Base-by-base conservation (phyloP, 495 filamentous ascomycete genomes). In the Podospora pseudoanserina region DNA sequence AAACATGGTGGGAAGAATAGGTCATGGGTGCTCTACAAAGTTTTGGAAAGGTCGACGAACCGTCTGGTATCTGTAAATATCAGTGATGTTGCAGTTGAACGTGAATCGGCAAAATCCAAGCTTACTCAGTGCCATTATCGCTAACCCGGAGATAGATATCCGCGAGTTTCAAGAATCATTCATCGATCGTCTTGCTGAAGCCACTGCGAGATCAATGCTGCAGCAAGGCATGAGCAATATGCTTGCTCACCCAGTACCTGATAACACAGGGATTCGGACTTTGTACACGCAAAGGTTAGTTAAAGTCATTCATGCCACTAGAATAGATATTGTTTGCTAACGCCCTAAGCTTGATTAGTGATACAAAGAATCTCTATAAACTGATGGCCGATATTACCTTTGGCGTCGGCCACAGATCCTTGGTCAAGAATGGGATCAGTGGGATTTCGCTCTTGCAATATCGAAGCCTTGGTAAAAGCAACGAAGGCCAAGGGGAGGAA, bases 21-120 rank as follows among this genome's bases (percentile, higher is more conserved):
- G n/a, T 59, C 54, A 16, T 68, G 66, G 66, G 63, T 54, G 16
- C 54, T 68, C 34, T 68, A 57, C 34, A 68, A 64, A 63, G 66
- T 56, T 11, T 54, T 63, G 19, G 66, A 68, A 13, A 68, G 16
- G 32, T 64, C 66, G 30, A 68, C 66, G 23, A 63, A 54, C 55
- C 60, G 60, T n/a, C 32, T 68, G 53, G 55, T 68, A 2, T 44
- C 60, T n/a, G 15, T 64, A 1, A 27, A 7, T 13, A 64, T 68
- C 9, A 59, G 26, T 19, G 39, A 49, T 27, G 19, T 60, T 5
- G 23, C 30, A 0, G 60, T 55, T 6, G 27, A 27, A 2, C 59
- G 66, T 68, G 58, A 54, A 9, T 16, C 39, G 0, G 6, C 13
- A 49, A 20, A 19, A 63, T 39, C 4, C 1, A 7, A 11, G 6